Percentiles rank a stretch among this genome's conserved stretches.
phyloP scores from a whole-genome alignment of 257 asterid genomes.

The Ballota nigra region DNA sequence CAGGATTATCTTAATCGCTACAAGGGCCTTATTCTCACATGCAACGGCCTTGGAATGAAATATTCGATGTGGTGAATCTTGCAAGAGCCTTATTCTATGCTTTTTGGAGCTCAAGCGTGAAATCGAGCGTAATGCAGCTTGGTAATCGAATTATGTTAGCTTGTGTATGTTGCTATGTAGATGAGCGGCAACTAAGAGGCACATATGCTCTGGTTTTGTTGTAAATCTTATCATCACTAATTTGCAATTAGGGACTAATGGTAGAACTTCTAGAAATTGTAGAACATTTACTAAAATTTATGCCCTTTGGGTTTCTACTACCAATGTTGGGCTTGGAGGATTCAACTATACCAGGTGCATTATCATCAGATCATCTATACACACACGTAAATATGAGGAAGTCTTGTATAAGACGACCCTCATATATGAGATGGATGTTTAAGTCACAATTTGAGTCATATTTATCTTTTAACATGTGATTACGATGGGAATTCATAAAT shows the following conservation, averaged over 20 bases:
- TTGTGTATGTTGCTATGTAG: neutral
- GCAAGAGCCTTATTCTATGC: neutral
- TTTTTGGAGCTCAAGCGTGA: neutral
- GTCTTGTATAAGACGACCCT: no score
- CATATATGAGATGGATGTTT: no score
- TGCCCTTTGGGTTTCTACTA: neutral
- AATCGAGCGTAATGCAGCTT: slow-evolving; percentile 25
- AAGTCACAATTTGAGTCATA: no score
- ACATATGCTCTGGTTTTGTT: neutral
- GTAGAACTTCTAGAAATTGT: neutral
- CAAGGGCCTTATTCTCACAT: slow-evolving; percentile 90
- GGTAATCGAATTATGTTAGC: neutral
- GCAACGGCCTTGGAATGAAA: slow-evolving; percentile 95
- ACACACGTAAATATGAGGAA: no score
- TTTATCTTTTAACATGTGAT: no score
- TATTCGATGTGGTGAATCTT: slow-evolving; percentile 63
- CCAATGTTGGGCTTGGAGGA: neutral
- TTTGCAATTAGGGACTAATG: neutral
- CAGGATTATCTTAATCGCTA: slow-evolving; percentile 92
- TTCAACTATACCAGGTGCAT: neutral
- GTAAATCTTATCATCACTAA: slow-evolving; percentile 6
- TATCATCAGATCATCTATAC: neutral
- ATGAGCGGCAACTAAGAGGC: slow-evolving; percentile 1
- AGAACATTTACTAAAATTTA: neutral
- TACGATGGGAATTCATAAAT: no score